A percentile compares a stretch with the other conserved stretches of the same genome.
phyloP scores from a whole-genome alignment of 768 basidiomycete species.

The Suillus ampliporus region DNA sequence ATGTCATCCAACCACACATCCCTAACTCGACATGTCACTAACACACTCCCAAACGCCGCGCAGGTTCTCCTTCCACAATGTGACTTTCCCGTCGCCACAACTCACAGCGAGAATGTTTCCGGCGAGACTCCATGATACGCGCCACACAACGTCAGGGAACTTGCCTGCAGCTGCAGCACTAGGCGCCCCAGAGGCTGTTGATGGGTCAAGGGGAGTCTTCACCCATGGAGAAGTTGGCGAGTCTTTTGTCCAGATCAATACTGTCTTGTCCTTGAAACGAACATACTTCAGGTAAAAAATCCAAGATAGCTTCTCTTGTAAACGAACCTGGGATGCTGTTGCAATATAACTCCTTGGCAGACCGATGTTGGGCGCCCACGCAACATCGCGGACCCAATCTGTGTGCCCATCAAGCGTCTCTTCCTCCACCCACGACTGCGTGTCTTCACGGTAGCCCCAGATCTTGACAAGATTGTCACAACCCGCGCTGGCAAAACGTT shows the following conservation, averaged over 20 bases:
- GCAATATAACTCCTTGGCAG: constrained; percentile 95
- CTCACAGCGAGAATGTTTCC: constrained; percentile 96
- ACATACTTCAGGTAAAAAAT: not conserved
- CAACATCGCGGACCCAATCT: constrained; percentile 99
- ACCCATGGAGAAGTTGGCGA: constrained; percentile 75
- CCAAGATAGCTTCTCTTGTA: not conserved
- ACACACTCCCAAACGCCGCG: constrained; percentile 97
- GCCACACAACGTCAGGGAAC: constrained; percentile 98
- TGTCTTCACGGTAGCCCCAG: constrained; percentile 89
- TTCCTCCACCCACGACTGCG: constrained; percentile 90
- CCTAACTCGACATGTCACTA: constrained; percentile 88
- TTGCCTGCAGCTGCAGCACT: constrained; percentile 62
- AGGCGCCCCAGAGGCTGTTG: constrained; percentile 51
- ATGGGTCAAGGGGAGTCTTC: constrained; percentile 80
- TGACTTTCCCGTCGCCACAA: constrained; percentile 97
- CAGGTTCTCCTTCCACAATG: constrained; percentile 97
- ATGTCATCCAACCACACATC: constrained; percentile 3
- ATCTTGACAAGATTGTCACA: constrained; percentile 96
- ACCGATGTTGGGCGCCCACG: constrained; percentile 98
- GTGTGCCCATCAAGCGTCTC: constrained; percentile 90
- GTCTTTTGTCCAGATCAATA: constrained; percentile 92
- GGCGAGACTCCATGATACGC: constrained; percentile 97
- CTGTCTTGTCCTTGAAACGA: constrained; percentile 70
- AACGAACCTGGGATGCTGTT: constrained; percentile 82
- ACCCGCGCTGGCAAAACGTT: constrained; percentile 93